phyloP scores from a whole-genome alignment of 73 alveolate species.

The Effrenium voratum region DNA sequence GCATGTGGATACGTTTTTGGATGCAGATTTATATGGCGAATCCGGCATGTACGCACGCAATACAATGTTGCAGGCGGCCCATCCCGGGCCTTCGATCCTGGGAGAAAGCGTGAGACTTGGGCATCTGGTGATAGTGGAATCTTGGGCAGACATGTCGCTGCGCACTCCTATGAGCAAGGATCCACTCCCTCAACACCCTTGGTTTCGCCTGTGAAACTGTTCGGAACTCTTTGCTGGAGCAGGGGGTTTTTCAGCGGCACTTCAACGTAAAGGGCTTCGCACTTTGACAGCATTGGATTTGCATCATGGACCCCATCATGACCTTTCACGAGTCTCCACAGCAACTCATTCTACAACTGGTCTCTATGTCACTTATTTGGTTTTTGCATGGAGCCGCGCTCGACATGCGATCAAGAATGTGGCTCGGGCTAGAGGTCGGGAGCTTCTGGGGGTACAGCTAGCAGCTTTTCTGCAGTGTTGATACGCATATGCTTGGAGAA shows the following conservation, averaged over 20 bases:
- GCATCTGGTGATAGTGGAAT: neutral
- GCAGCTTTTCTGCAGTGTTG: no score
- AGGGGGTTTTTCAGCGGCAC: neutral
- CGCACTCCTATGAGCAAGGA: no score
- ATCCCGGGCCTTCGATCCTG: neutral
- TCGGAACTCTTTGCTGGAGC: neutral
- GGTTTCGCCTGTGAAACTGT: neutral
- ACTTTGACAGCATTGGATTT: neutral
- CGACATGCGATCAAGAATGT: no score
- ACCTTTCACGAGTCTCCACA: neutral
- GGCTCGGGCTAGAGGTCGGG: no score
- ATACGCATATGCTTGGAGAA: no score
- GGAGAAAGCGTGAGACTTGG: neutral
- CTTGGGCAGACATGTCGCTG: neutral
- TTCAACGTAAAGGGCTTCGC: neutral
- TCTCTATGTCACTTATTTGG: no score
- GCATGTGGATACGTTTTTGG: neutral
- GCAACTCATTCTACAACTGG: no score
- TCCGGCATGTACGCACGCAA: neutral
- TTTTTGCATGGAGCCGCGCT: no score
- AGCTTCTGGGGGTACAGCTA: no score
- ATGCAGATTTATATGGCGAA: neutral
- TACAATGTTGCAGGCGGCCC: conserved; percentile 9
- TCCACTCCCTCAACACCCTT: no score
- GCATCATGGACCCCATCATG: neutral